A percentile compares a stretch with the other conserved stretches of the same genome.
These are phyloP conservation scores for Mortierella sp. DNA, from an alignment of 371 early-diverging fungal genomes.

Conservation along the genomic window DNA sequence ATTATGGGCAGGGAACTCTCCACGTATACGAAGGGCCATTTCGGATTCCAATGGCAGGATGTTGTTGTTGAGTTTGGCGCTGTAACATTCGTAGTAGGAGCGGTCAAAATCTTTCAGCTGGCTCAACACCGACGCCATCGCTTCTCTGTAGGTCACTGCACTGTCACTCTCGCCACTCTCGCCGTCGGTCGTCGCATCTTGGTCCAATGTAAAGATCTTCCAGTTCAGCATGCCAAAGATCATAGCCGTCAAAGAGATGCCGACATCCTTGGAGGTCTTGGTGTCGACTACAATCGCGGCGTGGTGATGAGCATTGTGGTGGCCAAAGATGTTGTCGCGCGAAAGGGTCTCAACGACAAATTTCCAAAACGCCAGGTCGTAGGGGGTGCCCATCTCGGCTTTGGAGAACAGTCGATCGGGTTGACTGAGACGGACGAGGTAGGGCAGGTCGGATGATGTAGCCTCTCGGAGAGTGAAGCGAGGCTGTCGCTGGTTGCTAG, in stretches of 20 bases:
- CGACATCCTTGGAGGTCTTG: conserved; percentile 31
- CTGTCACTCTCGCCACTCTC: too few relatives aligned
- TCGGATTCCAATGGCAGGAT: conserved; percentile 20
- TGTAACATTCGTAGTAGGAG: conserved; percentile 23
- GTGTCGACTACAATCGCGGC: conserved; percentile 33
- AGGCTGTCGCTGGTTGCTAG: not conserved
- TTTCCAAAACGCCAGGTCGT: conserved; percentile 26
- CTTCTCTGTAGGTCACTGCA: not conserved
- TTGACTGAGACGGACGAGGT: conserved; percentile 31
- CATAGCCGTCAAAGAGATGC: conserved; percentile 15
- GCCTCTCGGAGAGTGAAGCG: conserved; percentile 33
- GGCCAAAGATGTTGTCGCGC: not conserved
- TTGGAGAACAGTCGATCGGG: conserved; percentile 15
- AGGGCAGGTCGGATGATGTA: conserved; percentile 23
- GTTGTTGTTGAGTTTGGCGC: conserved; percentile 19
- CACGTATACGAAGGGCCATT: conserved; percentile 6
- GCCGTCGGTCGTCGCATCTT: not conserved
- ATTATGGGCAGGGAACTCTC: conserved; percentile 5
- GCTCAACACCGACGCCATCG: conserved; percentile 5
- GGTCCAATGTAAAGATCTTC: conserved; percentile 22
- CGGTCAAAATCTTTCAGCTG: conserved; percentile 29
- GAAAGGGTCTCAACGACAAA: conserved; percentile 17
- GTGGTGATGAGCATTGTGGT: conserved; percentile 26
- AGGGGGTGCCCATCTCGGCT: conserved; percentile 26
- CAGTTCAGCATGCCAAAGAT: not conserved